Evolutionary conservation across 306 rosid species (phyloP).

Genomic region (Gynostemma pentaphyllum): DNA sequence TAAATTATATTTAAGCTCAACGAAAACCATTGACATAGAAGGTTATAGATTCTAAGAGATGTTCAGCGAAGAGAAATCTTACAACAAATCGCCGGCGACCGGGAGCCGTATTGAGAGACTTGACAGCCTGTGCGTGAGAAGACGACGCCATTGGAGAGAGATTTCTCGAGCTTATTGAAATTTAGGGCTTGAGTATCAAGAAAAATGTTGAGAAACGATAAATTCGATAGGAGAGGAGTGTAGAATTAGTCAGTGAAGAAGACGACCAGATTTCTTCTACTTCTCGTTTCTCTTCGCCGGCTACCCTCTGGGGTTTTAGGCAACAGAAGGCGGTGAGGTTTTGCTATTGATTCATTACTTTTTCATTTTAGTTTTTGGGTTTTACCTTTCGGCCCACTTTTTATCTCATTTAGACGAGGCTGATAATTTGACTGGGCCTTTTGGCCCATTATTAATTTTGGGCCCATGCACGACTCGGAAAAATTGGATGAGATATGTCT

Average conservation of each 20-base stretch:
- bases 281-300: not conserved
- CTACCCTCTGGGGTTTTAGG: not conserved
- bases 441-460: no score
- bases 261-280: not conserved
- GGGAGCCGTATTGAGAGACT: conserved; percentile 67
- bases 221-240: not conserved
- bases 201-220: not conserved
- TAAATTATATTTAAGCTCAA: no score
- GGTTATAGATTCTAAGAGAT: not conserved
- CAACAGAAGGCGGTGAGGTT: not conserved
- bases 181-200: not conserved
- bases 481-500: no score
- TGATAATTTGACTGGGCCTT: no score
- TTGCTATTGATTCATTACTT: not conserved
- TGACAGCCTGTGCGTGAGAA: conserved; percentile 66
- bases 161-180: not conserved
- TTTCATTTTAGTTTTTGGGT: not conserved
- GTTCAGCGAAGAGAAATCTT: conserved; percentile 7
- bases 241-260: not conserved
- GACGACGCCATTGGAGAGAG: conserved; percentile 43
- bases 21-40: not conserved
- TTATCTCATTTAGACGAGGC: no score
- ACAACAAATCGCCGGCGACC: conserved; percentile 78
- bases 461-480: no score
- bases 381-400: no score